Evolutionary conservation across 163 green algal genomes (phyloP), one percentile per base, ranked within the genome.

Genomic region (Scenedesmus sp.): DNA sequence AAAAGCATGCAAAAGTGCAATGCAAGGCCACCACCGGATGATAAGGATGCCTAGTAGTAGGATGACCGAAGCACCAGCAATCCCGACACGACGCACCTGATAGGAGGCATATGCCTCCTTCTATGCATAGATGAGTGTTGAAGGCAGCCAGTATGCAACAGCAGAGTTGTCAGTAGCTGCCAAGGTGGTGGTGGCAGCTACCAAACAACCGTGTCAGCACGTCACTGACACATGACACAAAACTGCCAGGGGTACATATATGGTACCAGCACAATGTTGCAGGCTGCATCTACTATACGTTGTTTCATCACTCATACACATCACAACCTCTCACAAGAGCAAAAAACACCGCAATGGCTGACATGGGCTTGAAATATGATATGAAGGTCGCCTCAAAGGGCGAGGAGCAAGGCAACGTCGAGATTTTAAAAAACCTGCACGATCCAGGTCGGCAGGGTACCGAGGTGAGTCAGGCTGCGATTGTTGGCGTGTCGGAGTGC

Each of bases 341-440:
- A 76, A 33, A 78, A 51, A 81, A 43, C 51, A 9, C 5, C 33
- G n/a, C 51, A 46, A 89, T 89, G 84, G 61, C 84, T 40, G 84
- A 89, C 78, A 81, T 86, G n/a, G 40, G 72, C 73, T 13, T 91
- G 53, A 72, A 68, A 37, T 91, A 91, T 49, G 87, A 91, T 49
- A 49, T 72, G 15, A 33, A 78, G 56, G 70, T 83, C 22, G 87
- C 87, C 15, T 20, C 56, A 37, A 80, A 87, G 26, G 87, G 87
- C n/a, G n/a, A 72, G 56, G 87, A 80, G 56, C n/a, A 91, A 59
- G 87, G 87, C 61, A 61, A 82, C 42, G 7, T 65, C 40, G 79
- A 87, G 78, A 44, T 46, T 24, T n/a, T 91, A 16, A 81, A 87
- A 79, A 26, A 87, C 10, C 18, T 91, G 15, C 59, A 87, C 42